A percentile compares a stretch with the other conserved stretches of the same genome.
Evolutionary conservation across 1,284 basidiomycete species (phyloP).

Genomic region (Sporisorium graminicola): DNA sequence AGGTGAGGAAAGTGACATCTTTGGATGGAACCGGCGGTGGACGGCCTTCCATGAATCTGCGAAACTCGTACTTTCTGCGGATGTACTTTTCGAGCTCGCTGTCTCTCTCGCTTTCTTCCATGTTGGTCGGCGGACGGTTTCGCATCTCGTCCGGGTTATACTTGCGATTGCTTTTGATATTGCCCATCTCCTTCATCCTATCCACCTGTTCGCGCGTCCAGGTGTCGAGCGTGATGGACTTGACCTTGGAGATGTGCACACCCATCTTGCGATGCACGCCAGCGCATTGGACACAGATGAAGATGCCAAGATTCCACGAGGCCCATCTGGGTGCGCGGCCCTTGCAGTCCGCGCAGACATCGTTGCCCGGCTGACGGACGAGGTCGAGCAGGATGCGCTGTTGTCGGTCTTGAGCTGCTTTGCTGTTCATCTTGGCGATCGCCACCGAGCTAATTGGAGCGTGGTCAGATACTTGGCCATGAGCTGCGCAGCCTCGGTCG

Average conservation of each 20-base stretch:
- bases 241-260: slow-evolving; percentile 75
- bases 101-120: slow-evolving; percentile 80
- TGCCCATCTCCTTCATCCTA: slow-evolving; percentile 82
- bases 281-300: slow-evolving; percentile 79
- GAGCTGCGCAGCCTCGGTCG: not conserved
- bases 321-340: slow-evolving; percentile 82
- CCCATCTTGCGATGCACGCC: slow-evolving; percentile 89
- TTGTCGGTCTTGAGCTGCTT: slow-evolving; percentile 75
- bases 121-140: slow-evolving; percentile 82
- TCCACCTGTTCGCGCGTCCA: slow-evolving; percentile 86
- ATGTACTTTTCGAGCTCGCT: slow-evolving; percentile 87
- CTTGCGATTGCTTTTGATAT: slow-evolving; percentile 79
- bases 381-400: slow-evolving; percentile 79
- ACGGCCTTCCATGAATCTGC: slow-evolving; percentile 53
- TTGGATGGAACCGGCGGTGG: slow-evolving; percentile 59
- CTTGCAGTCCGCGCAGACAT: slow-evolving; percentile 87
- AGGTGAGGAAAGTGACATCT: slow-evolving; percentile 48
- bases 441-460: not conserved
- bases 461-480: not conserved
- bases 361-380: slow-evolving; percentile 79
- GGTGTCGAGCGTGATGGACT: slow-evolving; percentile 83
- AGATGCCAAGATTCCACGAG: slow-evolving; percentile 76
- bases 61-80: slow-evolving; percentile 74
- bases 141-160: slow-evolving; percentile 82
- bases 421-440: slow-evolving; percentile 51